phyloP scores from a whole-genome alignment of 2,329 filamentous ascomycete genomes.

The Aspergillus sp. region DNA sequence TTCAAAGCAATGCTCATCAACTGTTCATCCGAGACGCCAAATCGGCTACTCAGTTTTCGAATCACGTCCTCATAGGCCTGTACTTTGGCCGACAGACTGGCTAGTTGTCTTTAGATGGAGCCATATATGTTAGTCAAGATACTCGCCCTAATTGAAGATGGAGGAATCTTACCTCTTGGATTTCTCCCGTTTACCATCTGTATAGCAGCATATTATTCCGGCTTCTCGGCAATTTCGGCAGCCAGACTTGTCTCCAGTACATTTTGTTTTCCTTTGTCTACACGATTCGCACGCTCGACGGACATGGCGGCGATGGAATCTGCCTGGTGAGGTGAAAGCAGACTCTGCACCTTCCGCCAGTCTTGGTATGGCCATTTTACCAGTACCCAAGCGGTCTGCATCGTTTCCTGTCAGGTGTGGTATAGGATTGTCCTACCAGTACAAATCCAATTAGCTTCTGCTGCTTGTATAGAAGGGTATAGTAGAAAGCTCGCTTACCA shows the following conservation, averaged over 20 bases:
- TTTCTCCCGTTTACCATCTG: slow-evolving; percentile 41
- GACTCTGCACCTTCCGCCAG: slow-evolving; percentile 28
- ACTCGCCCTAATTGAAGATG: background rate
- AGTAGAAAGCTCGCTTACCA: slow-evolving; percentile 15
- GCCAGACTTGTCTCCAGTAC: slow-evolving; percentile 38
- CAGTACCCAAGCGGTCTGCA: slow-evolving; percentile 13
- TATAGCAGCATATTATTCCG: slow-evolving; percentile 40
- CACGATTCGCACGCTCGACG: slow-evolving; percentile 41
- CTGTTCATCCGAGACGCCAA: slow-evolving; percentile 31
- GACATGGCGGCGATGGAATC: slow-evolving; percentile 32
- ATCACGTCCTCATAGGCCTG: slow-evolving; percentile 36
- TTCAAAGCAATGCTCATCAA: slow-evolving; percentile 27
- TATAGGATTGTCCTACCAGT: slow-evolving; percentile 18
- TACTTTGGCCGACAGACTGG: slow-evolving; percentile 36
- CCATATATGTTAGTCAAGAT: background rate
- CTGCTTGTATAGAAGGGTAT: background rate
- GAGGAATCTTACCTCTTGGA: slow-evolving; percentile 33
- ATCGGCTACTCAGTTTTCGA: slow-evolving; percentile 28
- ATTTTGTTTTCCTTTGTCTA: slow-evolving; percentile 41
- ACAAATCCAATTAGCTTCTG: slow-evolving; percentile 6
- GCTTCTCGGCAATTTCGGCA: slow-evolving; percentile 40
- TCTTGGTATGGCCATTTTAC: slow-evolving; percentile 33
- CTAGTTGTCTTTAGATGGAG: slow-evolving; percentile 28
- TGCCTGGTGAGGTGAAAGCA: slow-evolving; percentile 25
- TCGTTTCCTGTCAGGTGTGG: slow-evolving; percentile 18